Percentiles rank a stretch among this genome's conserved stretches.
phyloP scores from a whole-genome alignment of 352 stramenopile genomes.

The Phytophthora palmivora region DNA sequence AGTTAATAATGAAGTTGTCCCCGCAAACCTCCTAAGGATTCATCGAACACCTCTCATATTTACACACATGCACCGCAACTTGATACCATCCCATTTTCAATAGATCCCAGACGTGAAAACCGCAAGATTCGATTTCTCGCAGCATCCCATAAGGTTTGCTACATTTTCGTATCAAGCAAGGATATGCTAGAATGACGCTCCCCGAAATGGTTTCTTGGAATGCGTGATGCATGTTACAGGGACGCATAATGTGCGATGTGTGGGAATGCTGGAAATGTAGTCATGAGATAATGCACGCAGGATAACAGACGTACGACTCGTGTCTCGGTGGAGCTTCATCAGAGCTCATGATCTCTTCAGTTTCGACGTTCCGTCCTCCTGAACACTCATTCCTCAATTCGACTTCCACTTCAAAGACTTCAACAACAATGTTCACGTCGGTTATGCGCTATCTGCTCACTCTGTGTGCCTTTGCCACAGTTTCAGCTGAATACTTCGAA shows the following conservation, averaged over 20 bases:
- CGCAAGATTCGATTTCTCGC: neutral
- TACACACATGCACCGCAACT: too few relatives aligned
- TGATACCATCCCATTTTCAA: slow-evolving; percentile 1
- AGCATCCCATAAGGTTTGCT: slow-evolving; percentile 8
- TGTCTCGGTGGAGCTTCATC: slow-evolving; percentile 12
- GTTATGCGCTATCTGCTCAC: slow-evolving; percentile 5
- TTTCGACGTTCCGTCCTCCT: neutral
- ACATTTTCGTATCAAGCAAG: too few relatives aligned
- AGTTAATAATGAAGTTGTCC: too few relatives aligned
- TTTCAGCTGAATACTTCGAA: slow-evolving; percentile 31
- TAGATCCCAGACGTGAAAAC: neutral
- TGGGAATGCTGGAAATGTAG: slow-evolving; percentile 1
- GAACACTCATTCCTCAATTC: slow-evolving; percentile 20
- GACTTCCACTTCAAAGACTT: slow-evolving; percentile 7
- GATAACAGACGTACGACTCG: slow-evolving; percentile 1
- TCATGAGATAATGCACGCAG: slow-evolving; percentile 19
- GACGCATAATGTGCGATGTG: slow-evolving; percentile 8
- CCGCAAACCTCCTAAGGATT: too few relatives aligned
- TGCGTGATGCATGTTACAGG: neutral
- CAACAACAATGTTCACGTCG: slow-evolving; percentile 13
- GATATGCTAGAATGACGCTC: neutral
- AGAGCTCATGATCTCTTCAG: slow-evolving; percentile 12
- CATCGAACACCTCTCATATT: too few relatives aligned
- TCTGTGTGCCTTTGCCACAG: neutral
- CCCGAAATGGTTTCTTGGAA: slow-evolving; percentile 29